Base-by-base conservation (phyloP, 1,284 basidiomycete species). In the Singerocomus inundabilis region DNA sequence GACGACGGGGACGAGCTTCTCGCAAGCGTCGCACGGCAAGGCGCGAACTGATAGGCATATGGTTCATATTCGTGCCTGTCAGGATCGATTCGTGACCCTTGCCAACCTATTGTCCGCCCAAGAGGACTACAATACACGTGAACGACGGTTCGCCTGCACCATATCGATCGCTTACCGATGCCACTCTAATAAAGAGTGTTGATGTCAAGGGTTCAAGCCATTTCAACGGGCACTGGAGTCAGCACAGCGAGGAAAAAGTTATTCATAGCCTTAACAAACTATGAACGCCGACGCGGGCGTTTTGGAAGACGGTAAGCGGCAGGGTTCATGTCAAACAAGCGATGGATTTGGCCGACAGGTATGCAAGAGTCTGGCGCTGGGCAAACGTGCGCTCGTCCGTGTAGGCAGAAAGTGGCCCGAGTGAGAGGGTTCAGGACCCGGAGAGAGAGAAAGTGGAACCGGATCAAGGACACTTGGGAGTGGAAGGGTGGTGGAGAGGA, bases 241-340 rank as follows among this genome's bases (percentile, higher is more conserved):
- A n/a, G n/a, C n/a, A 15, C 5, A 28, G 18, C 5, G n/a, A 10
- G 29, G 18, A n/a, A 15, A 33, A 39, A n/a, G 18, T 29, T 16
- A n/a, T n/a, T n/a, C n/a, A n/a, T n/a, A n/a, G n/a, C n/a, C n/a
- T n/a, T n/a, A n/a, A n/a, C n/a, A 39, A 26, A 21, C 8, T 12
- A 21, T 16, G 26, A 39, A 13, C 6, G 9, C n/a, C 12, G 7
- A 13, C 2, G 16, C 16, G 34, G 36, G 40, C 6, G n/a, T n/a
- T n/a, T n/a, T n/a, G n/a, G n/a, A n/a, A n/a, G n/a, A n/a, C n/a
- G n/a, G n/a, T n/a, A n/a, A n/a, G n/a, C n/a, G n/a, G n/a, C n/a
- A n/a, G n/a, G n/a, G n/a, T n/a, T n/a, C 2, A 21, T 38, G 39
- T 36, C 38, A 48, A 42, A 41, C 46, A 58, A 51, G 56, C 56